Evolutionary conservation across 148 eudicot genomes (phyloP), one percentile per base, ranked within the genome.

Genomic region (Cornus suecica): DNA sequence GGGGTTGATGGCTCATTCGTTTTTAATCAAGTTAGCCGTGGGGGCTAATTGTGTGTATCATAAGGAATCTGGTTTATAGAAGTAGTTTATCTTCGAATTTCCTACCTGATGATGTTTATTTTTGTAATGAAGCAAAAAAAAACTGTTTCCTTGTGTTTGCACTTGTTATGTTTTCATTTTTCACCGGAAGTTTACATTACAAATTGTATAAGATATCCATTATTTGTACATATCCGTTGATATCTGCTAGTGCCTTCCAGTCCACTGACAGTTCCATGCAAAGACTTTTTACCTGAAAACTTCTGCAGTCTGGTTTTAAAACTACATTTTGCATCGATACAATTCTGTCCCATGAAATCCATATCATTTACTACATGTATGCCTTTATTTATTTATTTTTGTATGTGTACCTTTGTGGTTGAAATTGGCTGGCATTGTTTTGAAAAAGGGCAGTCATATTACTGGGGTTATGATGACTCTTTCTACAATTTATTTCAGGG

Each of bases 21-120:
- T 62, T 74, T 64, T 73, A 28, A 25, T 23, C 34, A 54, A 78
- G 72, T 82, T 61, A 65, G 63, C 78, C 58, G 34, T 71, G 76
- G 78, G 61, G 76, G 65, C 72, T 62, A 74, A 74, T 34, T 27
- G 58, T 70, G 63, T 82, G 71, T 79, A 76, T 79, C 70, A 79
- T 83, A 79, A 61, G 71, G 69, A 76, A 79, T 75, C 68, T 68
- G 82, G 79, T 79, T 83, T 72, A 72, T 75, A 83, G 74, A 76
- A 70, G 77, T 60, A 68, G 72, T 64, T 64, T 70, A 68, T 82
- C 45, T 71, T 27, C 25, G 76, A 51, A 78, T 37, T 64, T 65
- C 32, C 37, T 69, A 32, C 69, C 77, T 26, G 63, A 61, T 61
- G 51, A 29, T 72, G 45, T 80, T 71, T 75, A 24, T 78, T 76